These are phyloP conservation scores for Harrya chromipes DNA, from an alignment of 768 basidiomycete species.

Conservation along the genomic window DNA sequence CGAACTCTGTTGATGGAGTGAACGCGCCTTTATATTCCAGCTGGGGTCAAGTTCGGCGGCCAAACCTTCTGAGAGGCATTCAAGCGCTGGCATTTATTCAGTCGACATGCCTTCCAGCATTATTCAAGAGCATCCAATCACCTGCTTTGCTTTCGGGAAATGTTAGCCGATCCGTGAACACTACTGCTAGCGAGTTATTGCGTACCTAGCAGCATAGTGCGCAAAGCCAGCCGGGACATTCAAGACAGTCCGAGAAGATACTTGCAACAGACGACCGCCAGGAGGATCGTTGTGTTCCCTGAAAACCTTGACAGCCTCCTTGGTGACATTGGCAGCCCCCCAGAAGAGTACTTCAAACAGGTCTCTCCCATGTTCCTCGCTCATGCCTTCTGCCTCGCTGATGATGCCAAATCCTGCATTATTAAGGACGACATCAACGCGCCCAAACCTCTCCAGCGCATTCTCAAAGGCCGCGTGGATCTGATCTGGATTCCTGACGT, in stretches of 20 bases:
- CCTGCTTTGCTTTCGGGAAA: constrained; percentile 23
- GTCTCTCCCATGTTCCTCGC: constrained; percentile 31
- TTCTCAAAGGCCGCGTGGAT: constrained; percentile 34
- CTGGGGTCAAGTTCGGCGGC: constrained; percentile 40
- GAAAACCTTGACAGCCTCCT: constrained; percentile 34
- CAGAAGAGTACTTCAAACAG: constrained; percentile 42
- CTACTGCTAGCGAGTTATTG: background rate
- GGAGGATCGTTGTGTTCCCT: constrained; percentile 38
- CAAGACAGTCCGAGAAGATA: constrained; percentile 29
- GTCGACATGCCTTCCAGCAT: background rate
- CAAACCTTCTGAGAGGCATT: constrained; percentile 38
- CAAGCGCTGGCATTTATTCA: constrained; percentile 28
- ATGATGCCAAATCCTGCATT: constrained; percentile 37
- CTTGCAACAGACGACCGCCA: constrained; percentile 39
- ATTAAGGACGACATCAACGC: constrained; percentile 45
- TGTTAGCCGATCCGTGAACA: background rate
- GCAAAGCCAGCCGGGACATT: constrained; percentile 14
- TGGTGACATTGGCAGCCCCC: constrained; percentile 34
- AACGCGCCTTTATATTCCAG: constrained; percentile 46
- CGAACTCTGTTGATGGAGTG: background rate
- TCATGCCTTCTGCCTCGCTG: constrained; percentile 38
- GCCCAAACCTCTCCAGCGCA: constrained; percentile 36
- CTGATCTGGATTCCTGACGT: constrained; percentile 34
- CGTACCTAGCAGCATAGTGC: constrained; percentile 28
- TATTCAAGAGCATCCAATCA: constrained; percentile 1